Evolutionary conservation across 176 grass and related monocot genomes (phyloP).

Genomic region (Avena insularis): DNA sequence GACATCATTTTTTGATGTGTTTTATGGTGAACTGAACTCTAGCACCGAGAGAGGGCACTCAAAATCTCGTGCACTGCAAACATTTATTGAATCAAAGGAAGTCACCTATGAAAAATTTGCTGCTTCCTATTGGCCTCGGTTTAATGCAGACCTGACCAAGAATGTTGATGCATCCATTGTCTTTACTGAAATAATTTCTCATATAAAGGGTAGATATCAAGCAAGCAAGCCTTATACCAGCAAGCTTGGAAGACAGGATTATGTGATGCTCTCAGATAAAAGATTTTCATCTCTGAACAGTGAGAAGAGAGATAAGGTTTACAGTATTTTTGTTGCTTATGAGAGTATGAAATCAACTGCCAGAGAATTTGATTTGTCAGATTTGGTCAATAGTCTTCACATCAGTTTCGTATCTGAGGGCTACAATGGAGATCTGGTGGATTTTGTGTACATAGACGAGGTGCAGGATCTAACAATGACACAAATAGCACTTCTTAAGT

Average conservation of each 20-base stretch:
- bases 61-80: conserved; percentile 58
- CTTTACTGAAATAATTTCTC: conserved; percentile 91
- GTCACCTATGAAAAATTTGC: conserved; percentile 81
- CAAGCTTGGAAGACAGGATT: conserved; percentile 54
- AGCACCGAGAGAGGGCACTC: conserved; percentile 49
- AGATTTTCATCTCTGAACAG: conserved; percentile 66
- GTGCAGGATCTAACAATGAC: conserved; percentile 89
- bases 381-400: conserved; percentile 80
- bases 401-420: conserved; percentile 43
- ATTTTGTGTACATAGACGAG: conserved; percentile 92
- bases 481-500: conserved; percentile 80
- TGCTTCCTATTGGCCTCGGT: conserved; percentile 77
- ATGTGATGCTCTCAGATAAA: conserved; percentile 69
- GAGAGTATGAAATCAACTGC: conserved; percentile 61
- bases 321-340: conserved; percentile 85
- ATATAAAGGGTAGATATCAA: conserved; percentile 71
- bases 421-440: conserved; percentile 57
- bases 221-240: background rate
- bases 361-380: conserved; percentile 80
- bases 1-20: conserved; percentile 76
- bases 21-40: conserved; percentile 46
- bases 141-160: conserved; percentile 67
- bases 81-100: conserved; percentile 74
- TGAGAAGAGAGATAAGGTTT: conserved; percentile 60
- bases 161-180: conserved; percentile 79